These are phyloP conservation scores for Citrullus amarus DNA, from an alignment of 306 rosid genomes.

Conservation along the genomic window DNA sequence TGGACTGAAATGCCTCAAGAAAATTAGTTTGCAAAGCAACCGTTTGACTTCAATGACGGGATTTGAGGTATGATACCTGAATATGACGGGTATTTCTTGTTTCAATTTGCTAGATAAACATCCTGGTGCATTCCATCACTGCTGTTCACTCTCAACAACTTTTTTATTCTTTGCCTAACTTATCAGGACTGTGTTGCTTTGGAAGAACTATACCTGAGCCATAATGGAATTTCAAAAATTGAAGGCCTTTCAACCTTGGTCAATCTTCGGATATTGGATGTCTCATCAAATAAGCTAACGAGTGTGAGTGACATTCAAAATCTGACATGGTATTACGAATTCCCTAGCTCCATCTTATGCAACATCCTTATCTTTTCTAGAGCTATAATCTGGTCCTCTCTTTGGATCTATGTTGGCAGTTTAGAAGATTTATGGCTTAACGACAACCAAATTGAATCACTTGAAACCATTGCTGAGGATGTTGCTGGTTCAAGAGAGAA, in stretches of 20 bases:
- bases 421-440: slow-evolving; percentile 96
- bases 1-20: slow-evolving; percentile 64
- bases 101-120: not conserved
- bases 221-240: slow-evolving; percentile 80
- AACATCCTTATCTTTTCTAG: slow-evolving; percentile 10
- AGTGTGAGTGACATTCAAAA: slow-evolving; percentile 49
- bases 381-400: slow-evolving; percentile 7
- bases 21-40: slow-evolving; percentile 94
- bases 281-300: slow-evolving; percentile 73
- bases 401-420: slow-evolving; percentile 29
- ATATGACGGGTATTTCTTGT: not conserved
- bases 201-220: slow-evolving; percentile 91
- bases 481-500: slow-evolving; percentile 74
- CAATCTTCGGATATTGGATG: slow-evolving; percentile 78
- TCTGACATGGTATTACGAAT: slow-evolving; percentile 39
- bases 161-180: not conserved
- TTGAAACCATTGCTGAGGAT: slow-evolving; percentile 53
- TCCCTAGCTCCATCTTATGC: not conserved
- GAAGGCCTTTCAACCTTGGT: slow-evolving; percentile 77
- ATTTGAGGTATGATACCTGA: slow-evolving; percentile 43
- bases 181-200: slow-evolving; percentile 59
- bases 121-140: not conserved
- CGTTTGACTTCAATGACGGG: slow-evolving; percentile 77
- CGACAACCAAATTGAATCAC: slow-evolving; percentile 70
- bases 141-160: not conserved